Base-by-base conservation (phyloP, 2,329 filamentous ascomycete species). In the Arthrobotrys iridis region DNA sequence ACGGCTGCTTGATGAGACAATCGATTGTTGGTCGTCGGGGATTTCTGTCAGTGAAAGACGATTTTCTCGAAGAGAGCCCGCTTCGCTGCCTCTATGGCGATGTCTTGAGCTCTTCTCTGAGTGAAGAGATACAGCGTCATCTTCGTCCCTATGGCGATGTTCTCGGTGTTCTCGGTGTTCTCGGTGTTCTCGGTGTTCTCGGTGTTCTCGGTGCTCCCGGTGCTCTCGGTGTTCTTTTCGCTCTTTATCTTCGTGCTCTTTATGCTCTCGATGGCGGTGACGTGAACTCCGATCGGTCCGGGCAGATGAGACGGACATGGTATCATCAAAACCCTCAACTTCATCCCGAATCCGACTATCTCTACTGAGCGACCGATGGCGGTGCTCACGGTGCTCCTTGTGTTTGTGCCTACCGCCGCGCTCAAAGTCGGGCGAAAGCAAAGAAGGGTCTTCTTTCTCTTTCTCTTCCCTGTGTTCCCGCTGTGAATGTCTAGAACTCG, bases 351-450 rank as follows among this genome's bases (percentile, higher is more conserved):
- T 28, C 8, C 71, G 57, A 48, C 52, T 68, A 22, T 52, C 71
- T 22, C 71, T 48, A 20, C 71, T 75, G 15, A 63, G 71, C n/a
- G 71, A 75, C 8, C 71, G 63, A 46, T 75, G 71, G 6, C 71
- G 71, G 40, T 63, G 70, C 28, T 74, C 70, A 8, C 52, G 62
- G 35, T 74, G 63, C 22, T 75, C 71, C 15, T 64, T 67, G n/a
- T 67, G 50, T 30, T 67, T 58, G 15, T 75, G 71, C 15, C 41
- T 58, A n/a, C 70, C 46, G 22, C 43, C 37, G 15, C 70, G 62
- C n/a, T 68, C 63, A 55, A 65, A 33, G 15, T 46, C 22, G 13
- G 71, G 63, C 7, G 71, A 75, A n/a, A 75, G 63, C n/a, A 68
- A 13, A 26, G 57, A 63, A 24, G 28, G 13, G 28, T 63, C 64